phyloP scores from a whole-genome alignment of 1,284 basidiomycete genomes.

The Apiotrichum sp. region DNA sequence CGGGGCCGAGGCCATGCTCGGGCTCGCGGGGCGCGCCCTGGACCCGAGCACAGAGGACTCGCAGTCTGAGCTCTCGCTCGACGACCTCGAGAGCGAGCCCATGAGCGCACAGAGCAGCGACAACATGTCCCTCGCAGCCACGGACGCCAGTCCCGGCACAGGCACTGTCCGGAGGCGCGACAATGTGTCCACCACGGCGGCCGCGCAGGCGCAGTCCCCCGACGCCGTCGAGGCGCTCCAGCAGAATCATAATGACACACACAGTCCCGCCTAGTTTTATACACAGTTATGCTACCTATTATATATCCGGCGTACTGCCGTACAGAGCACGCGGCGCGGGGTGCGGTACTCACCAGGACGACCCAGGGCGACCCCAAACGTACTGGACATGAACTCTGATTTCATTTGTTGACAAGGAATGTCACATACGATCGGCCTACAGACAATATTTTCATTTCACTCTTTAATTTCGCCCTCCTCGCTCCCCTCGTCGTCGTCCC shows the following conservation, averaged over 20 bases:
- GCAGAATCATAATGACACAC: background rate
- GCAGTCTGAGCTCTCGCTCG: conserved; percentile 12
- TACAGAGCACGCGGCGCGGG: no score
- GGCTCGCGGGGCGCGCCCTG: conserved; percentile 38
- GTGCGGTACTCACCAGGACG: no score
- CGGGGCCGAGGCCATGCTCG: conserved; percentile 40
- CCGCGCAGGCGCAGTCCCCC: background rate
- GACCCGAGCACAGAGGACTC: conserved; percentile 26
- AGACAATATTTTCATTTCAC: no score
- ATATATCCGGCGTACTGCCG: background rate
- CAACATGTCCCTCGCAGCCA: conserved; percentile 6
- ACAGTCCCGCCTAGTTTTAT: background rate
- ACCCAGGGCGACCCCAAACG: no score
- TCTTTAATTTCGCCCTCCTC: background rate
- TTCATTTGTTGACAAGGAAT: no score
- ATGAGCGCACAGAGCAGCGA: conserved; percentile 13
- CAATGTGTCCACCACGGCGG: background rate
- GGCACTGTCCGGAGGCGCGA: background rate
- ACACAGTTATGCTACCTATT: background rate
- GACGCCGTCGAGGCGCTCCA: no score
- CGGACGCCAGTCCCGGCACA: background rate
- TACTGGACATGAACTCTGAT: no score
- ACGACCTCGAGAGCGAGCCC: conserved; percentile 15
- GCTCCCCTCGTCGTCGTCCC: background rate
- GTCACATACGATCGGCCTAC: no score